Conservation (phyloP, 1,284 basidiomycete genomes). For the Heliocybe sulcata region DNA sequence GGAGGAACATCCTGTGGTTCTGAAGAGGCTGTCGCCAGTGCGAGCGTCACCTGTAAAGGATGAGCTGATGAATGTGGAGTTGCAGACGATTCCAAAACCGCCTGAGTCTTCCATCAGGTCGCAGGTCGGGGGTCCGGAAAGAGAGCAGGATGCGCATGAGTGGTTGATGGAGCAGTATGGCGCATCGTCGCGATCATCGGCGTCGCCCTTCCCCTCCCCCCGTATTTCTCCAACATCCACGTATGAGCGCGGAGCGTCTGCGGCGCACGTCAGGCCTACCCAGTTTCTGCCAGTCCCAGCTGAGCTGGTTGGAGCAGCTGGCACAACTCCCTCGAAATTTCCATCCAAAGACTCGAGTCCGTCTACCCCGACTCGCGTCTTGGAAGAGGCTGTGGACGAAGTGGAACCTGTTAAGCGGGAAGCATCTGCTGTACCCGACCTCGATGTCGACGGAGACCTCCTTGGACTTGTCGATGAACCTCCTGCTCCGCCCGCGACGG, state of each 20-base stretch:
- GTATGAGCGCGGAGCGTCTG: neutral
- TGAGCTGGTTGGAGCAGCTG: neutral
- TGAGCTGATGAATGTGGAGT: neutral
- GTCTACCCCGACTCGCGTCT: conserved; percentile 16
- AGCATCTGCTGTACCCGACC: conserved; percentile 4
- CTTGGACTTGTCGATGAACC: conserved; percentile 15
- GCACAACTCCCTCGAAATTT: neutral
- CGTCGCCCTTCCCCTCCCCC: conserved; percentile 11
- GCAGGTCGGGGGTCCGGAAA: neutral
- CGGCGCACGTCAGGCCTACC: no score
- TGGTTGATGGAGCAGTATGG: conserved; percentile 50
- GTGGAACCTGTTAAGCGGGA: conserved; percentile 6
- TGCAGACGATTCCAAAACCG: neutral
- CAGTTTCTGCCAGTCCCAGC: neutral
- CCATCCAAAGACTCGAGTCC: neutral
- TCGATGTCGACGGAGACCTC: conserved; percentile 20
- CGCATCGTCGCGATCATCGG: conserved; percentile 20
- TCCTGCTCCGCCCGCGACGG: conserved; percentile 18
- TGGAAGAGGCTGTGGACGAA: conserved; percentile 40
- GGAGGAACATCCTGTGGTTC: neutral
- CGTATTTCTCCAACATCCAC: neutral
- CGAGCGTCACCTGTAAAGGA: neutral
- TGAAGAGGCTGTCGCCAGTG: neutral
- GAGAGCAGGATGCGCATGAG: conserved; percentile 45
- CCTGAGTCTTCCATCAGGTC: neutral